Percentiles rank a stretch among this genome's conserved stretches.
Evolutionary conservation across 306 rosid genomes (phyloP).

Genomic region (Dicorynia guianensis): DNA sequence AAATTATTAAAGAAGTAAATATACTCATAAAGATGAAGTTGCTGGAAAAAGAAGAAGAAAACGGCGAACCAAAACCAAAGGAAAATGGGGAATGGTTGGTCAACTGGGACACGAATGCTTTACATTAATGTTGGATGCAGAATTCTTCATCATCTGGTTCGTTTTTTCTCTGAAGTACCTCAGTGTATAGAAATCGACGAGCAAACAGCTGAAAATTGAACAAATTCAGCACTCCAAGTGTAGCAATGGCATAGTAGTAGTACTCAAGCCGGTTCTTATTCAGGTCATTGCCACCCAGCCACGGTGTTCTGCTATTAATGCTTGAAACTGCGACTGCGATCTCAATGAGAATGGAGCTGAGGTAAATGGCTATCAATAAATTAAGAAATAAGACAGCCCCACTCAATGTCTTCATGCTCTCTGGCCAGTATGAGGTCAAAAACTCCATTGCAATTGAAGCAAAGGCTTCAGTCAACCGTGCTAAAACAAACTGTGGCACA

Average conservation of each 20-base stretch:
- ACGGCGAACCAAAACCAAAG: too few species aligned
- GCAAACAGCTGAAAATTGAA: slow-evolving; percentile 55
- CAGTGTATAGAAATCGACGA: slow-evolving; percentile 35
- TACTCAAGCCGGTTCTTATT: slow-evolving; percentile 66
- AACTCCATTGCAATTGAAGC: slow-evolving; percentile 69
- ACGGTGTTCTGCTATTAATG: slow-evolving; percentile 36
- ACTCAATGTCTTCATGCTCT: slow-evolving; percentile 65
- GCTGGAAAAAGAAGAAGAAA: too few species aligned
- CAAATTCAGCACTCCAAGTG: slow-evolving; percentile 48
- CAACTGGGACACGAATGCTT: too few species aligned
- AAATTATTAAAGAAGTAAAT: too few species aligned
- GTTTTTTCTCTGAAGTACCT: slow-evolving; percentile 5
- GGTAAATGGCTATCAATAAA: slow-evolving; percentile 52
- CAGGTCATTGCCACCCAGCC: slow-evolving; percentile 71
- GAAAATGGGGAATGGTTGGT: too few species aligned
- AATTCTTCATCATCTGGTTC: slow-evolving; percentile 29
- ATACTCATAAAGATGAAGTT: too few species aligned
- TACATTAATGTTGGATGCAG: background rate
- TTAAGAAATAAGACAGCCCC: slow-evolving; percentile 67
- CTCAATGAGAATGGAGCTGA: slow-evolving; percentile 46
- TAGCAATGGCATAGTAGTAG: slow-evolving; percentile 62
- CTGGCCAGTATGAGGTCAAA: slow-evolving; percentile 61
- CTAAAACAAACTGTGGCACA: slow-evolving; percentile 59
- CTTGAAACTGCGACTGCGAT: slow-evolving; percentile 29
- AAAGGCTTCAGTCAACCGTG: slow-evolving; percentile 64